phyloP scores from a whole-genome alignment of 2,329 filamentous ascomycete genomes.

The Nigrospora sphaerica region DNA sequence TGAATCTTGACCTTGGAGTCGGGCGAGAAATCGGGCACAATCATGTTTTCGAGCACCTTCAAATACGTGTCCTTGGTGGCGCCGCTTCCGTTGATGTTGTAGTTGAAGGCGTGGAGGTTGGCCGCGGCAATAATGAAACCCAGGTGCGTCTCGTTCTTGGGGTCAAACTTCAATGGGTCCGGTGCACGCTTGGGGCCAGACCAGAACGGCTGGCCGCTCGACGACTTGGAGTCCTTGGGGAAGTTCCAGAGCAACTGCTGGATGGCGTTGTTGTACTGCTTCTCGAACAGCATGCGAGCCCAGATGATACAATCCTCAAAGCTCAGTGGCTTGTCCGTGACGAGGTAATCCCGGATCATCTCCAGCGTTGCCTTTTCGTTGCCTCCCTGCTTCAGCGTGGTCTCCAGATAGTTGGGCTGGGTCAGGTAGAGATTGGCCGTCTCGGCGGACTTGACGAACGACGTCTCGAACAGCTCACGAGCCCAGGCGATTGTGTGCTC shows the following conservation, averaged over 20 bases:
- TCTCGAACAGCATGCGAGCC: constrained; percentile 90
- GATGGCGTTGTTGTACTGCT: constrained; percentile 94
- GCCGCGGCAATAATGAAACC: constrained; percentile 82
- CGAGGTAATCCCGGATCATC: constrained; percentile 81
- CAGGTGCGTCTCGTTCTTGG: constrained; percentile 78
- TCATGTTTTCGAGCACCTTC: constrained; percentile 82
- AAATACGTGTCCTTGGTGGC: constrained; percentile 65
- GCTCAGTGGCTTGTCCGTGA: constrained; percentile 81
- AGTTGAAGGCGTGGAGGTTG: constrained; percentile 95
- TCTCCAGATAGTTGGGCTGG: constrained; percentile 83
- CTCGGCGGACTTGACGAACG: constrained; percentile 89
- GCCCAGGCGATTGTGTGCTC: constrained; percentile 99
- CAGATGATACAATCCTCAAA: constrained; percentile 97
- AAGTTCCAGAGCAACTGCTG: constrained; percentile 96
- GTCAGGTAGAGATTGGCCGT: constrained; percentile 90
- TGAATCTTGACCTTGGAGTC: constrained; percentile 93
- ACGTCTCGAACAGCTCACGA: constrained; percentile 89
- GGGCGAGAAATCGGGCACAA: constrained; percentile 89
- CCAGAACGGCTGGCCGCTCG: constrained; percentile 89
- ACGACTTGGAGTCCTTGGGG: constrained; percentile 86
- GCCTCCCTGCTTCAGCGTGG: constrained; percentile 82
- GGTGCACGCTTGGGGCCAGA: constrained; percentile 96
- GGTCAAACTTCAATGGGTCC: constrained; percentile 82
- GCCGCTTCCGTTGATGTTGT: constrained; percentile 83
- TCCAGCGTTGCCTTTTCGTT: constrained; percentile 93